Percentiles rank a stretch among this genome's conserved stretches.
These are phyloP conservation scores for Linum usitatissimum DNA, from an alignment of 345 rosid species.

Conservation along the genomic window DNA sequence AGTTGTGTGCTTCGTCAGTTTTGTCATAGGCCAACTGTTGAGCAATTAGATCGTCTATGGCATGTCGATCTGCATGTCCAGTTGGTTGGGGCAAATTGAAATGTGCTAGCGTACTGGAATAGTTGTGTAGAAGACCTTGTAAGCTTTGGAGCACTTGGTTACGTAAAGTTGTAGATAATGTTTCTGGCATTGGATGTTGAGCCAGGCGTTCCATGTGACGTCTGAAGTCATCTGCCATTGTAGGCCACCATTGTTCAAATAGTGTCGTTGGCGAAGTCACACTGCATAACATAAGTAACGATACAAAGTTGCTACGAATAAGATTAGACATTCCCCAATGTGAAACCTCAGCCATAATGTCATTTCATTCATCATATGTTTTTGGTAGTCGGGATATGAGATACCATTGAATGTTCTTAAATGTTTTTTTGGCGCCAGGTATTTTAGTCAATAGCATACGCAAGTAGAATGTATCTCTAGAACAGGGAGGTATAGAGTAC, in stretches of 20 bases:
- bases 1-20: neutral
- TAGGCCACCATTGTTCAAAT: neutral
- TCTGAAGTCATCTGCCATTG: neutral
- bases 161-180: neutral
- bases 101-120: neutral
- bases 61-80: too few species aligned
- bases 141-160: too few species aligned
- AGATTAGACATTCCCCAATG: neutral
- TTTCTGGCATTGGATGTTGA: neutral
- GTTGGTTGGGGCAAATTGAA: too few species aligned
- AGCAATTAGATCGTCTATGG: neutral
- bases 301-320: neutral
- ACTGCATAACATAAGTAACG: neutral
- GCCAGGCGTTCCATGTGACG: neutral
- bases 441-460: too few species aligned
- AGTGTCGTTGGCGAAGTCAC: neutral
- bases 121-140: neutral
- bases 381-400: too few species aligned
- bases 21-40: neutral
- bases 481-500: too few species aligned
- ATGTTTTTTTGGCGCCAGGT: too few species aligned
- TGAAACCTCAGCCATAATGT: neutral
- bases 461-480: too few species aligned
- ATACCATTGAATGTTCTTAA: too few species aligned
- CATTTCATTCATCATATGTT: neutral